Percentiles rank a stretch among this genome's conserved stretches.
Conservation (phyloP, 768 basidiomycete species). For the Leccinum variicolor region DNA sequence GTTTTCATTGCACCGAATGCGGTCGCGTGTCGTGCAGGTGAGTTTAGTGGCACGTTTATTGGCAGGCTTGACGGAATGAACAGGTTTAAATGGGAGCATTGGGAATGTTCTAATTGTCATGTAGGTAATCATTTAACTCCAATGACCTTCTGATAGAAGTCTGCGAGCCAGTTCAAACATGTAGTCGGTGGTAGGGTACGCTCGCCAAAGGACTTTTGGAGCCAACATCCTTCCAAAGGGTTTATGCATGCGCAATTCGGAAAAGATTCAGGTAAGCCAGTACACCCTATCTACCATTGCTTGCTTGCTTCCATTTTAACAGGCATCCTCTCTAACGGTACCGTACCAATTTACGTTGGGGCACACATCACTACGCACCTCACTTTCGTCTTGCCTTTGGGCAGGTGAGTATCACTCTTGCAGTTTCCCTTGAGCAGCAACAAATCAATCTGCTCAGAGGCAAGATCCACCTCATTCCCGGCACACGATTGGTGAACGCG, state of each 20-base stretch:
- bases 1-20: slow-evolving; percentile 66
- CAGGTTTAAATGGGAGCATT: slow-evolving; percentile 72
- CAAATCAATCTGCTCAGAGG: slow-evolving; percentile 37
- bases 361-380: slow-evolving; percentile 30
- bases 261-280: slow-evolving; percentile 27
- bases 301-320: background rate
- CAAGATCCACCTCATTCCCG: slow-evolving; percentile 54
- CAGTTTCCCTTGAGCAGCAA: background rate
- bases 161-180: slow-evolving; percentile 12
- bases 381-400: slow-evolving; percentile 49
- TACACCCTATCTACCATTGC: background rate
- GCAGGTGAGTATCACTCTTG: slow-evolving; percentile 34
- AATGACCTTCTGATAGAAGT: background rate
- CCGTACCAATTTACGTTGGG: slow-evolving; percentile 21
- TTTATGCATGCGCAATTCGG: slow-evolving; percentile 28
- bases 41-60: slow-evolving; percentile 10
- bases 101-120: slow-evolving; percentile 63
- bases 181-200: slow-evolving; percentile 21
- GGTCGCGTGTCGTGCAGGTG: slow-evolving; percentile 76
- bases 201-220: slow-evolving; percentile 38
- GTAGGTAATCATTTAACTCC: slow-evolving; percentile 34
- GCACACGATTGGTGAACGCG: slow-evolving; percentile 34
- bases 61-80: slow-evolving; percentile 1
- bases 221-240: slow-evolving; percentile 22
- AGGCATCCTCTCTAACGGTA: slow-evolving; percentile 20